phyloP scores from a whole-genome alignment of 2,329 filamentous ascomycete species.

The Apiospora saccharicola region DNA sequence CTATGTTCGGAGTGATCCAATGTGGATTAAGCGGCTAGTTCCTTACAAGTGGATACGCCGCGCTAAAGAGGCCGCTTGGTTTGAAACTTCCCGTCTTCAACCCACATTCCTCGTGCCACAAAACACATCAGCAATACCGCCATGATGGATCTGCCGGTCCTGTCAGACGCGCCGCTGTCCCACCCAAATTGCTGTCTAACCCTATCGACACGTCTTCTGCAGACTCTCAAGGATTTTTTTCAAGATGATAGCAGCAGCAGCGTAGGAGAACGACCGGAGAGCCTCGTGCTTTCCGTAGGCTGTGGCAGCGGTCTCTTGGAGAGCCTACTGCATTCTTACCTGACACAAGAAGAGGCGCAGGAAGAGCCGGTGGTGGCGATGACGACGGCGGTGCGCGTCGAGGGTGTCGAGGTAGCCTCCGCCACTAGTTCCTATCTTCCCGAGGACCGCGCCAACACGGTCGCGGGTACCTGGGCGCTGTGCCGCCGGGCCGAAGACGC shows the following conservation, averaged over 20 bases:
- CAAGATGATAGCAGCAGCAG: neutral
- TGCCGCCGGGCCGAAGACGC: constrained; percentile 36
- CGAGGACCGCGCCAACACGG: constrained; percentile 34
- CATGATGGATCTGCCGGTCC: constrained; percentile 24
- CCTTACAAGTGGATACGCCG: neutral
- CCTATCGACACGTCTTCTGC: constrained; percentile 30
- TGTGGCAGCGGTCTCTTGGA: constrained; percentile 35
- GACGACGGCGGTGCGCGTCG: constrained; percentile 27
- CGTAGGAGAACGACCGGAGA: neutral
- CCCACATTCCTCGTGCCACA: neutral
- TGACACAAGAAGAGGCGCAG: neutral
- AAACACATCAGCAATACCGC: neutral
- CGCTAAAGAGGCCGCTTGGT: neutral
- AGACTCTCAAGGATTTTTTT: constrained; percentile 7
- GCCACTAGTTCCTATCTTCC: constrained; percentile 28
- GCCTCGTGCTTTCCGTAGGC: constrained; percentile 33
- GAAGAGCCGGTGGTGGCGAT: too few species aligned
- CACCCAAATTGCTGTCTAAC: constrained; percentile 33
- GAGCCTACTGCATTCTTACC: constrained; percentile 28
- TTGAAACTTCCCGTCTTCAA: neutral
- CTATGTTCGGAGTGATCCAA: neutral
- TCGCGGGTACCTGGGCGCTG: constrained; percentile 43
- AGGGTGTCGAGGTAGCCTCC: constrained; percentile 32
- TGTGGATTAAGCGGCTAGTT: neutral
- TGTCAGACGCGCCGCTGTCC: constrained; percentile 28